These are phyloP conservation scores for Plasmodium coatneyi DNA, from an alignment of 169 alveolate genomes.

Conservation along the genomic window DNA sequence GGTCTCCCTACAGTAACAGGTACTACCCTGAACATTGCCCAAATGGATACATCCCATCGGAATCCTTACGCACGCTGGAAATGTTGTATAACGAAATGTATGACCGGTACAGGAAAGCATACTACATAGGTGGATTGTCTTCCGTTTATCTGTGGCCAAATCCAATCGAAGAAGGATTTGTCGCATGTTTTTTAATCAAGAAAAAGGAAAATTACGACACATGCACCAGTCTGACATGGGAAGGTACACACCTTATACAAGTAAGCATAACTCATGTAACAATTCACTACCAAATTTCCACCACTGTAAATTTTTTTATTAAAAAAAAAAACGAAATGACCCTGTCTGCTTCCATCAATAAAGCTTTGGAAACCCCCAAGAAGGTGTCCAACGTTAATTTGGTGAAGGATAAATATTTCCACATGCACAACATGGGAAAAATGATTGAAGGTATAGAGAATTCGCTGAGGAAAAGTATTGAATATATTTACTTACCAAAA, in stretches of 20 bases:
- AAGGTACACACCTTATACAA: slow-evolving; percentile 69
- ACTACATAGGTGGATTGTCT: slow-evolving; percentile 51
- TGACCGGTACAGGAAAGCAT: slow-evolving; percentile 51
- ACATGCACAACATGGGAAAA: slow-evolving; percentile 62
- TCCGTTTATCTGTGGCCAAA: slow-evolving; percentile 67
- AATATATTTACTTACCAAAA: slow-evolving; percentile 42
- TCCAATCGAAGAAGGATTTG: slow-evolving; percentile 70
- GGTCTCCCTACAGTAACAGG: slow-evolving; percentile 57
- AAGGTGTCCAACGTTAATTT: slow-evolving; percentile 33
- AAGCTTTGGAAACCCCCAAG: slow-evolving; percentile 65
- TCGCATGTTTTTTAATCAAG: slow-evolving; percentile 57
- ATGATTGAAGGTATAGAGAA: slow-evolving; percentile 63
- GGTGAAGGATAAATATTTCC: slow-evolving; percentile 49
- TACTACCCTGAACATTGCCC: slow-evolving; percentile 41
- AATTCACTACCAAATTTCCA: slow-evolving; percentile 45
- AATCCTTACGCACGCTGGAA: slow-evolving; percentile 43
- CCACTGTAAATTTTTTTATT: slow-evolving; percentile 42
- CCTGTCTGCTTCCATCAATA: slow-evolving; percentile 56
- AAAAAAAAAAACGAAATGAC: slow-evolving; percentile 16
- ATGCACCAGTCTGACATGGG: slow-evolving; percentile 22
- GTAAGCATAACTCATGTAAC: slow-evolving; percentile 29
- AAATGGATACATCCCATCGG: slow-evolving; percentile 55
- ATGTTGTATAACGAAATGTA: slow-evolving; percentile 44
- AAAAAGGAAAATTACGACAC: slow-evolving; percentile 28
- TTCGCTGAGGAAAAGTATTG: slow-evolving; percentile 58